phyloP scores from a whole-genome alignment of 2,329 filamentous ascomycete species.

The Remersonia thermophila region DNA sequence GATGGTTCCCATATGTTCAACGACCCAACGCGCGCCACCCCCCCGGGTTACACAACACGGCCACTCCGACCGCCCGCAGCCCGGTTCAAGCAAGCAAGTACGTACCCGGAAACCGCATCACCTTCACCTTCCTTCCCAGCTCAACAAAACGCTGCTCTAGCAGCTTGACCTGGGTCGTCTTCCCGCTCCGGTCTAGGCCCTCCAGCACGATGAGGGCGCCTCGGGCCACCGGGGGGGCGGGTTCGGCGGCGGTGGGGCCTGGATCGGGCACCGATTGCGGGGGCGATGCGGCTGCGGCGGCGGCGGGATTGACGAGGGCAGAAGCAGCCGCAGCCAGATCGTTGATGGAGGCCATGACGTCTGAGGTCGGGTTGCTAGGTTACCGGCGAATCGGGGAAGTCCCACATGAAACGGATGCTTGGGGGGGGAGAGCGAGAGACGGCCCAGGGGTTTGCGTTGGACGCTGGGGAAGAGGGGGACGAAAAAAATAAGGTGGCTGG shows the following conservation, averaged over 20 bases:
- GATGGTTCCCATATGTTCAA: too few relatives aligned
- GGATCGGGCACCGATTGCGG: conserved; percentile 5
- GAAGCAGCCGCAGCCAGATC: conserved; percentile 37
- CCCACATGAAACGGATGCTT: neutral
- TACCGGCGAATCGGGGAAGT: neutral
- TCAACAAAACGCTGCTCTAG: conserved; percentile 45
- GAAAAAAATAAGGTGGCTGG: conserved; percentile 5
- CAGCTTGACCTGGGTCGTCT: conserved; percentile 75
- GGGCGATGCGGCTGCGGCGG: conserved; percentile 7
- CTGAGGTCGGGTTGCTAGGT: too few relatives aligned
- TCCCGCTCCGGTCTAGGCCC: conserved; percentile 80
- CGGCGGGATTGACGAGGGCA: conserved; percentile 20
- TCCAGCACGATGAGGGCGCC: conserved; percentile 76
- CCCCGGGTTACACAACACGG: neutral
- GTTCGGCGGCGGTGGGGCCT: neutral
- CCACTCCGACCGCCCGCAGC: neutral
- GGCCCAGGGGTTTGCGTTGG: too few relatives aligned
- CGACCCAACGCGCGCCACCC: too few relatives aligned
- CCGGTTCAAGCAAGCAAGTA: conserved; percentile 5
- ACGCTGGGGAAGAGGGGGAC: too few relatives aligned
- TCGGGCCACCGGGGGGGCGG: conserved; percentile 25
- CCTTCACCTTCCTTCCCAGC: conserved; percentile 35
- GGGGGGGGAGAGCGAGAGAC: too few relatives aligned
- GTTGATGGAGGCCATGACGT: conserved; percentile 34
- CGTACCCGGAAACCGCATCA: conserved; percentile 47